Percentiles rank a stretch among this genome's conserved stretches.
Evolutionary conservation across 2,329 filamentous ascomycete species (phyloP).

Genomic region (Monilinia fructigena): DNA sequence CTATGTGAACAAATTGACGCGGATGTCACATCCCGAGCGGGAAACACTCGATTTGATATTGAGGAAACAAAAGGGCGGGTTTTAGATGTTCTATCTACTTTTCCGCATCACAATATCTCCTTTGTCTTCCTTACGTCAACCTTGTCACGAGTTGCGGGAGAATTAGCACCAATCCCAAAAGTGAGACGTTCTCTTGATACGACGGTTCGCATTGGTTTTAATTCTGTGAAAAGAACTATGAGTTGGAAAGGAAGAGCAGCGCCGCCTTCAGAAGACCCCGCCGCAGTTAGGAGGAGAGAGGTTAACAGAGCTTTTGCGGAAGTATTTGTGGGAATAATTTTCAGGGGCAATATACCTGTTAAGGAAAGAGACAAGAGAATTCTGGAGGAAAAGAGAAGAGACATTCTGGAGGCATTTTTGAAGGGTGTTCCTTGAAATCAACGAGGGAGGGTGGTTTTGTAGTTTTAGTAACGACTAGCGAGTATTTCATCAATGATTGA

Average conservation of each 20-base stretch:
- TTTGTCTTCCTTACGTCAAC: conserved; percentile 86
- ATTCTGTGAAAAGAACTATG: conserved; percentile 32
- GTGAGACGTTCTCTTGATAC: conserved; percentile 22
- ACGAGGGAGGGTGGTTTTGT: accelerated
- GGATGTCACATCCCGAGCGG: conserved; percentile 48
- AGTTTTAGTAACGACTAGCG: not conserved
- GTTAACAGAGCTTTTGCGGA: conserved; percentile 63
- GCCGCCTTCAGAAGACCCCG: conserved; percentile 45
- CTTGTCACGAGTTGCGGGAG: conserved; percentile 58
- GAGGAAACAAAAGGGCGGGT: conserved; percentile 61
- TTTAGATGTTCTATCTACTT: conserved; percentile 70
- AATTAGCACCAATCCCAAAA: conserved; percentile 48
- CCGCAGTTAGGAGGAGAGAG: conserved; percentile 54
- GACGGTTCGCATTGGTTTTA: conserved; percentile 32
- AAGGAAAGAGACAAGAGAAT: conserved; percentile 57
- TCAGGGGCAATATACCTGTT: conserved; percentile 49
- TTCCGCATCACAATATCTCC: conserved; percentile 79
- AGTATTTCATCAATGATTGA: not conserved
- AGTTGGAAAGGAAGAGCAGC: conserved; percentile 35
- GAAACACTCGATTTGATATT: conserved; percentile 44
- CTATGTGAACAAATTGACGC: conserved; percentile 71
- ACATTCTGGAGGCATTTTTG: conserved; percentile 70
- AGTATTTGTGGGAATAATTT: conserved; percentile 62
- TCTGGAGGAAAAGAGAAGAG: conserved; percentile 62
- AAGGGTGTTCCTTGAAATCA: conserved; percentile 7